Evolutionary conservation across 805 yeast genomes (phyloP).

Genomic region (Candida incommunis): DNA sequence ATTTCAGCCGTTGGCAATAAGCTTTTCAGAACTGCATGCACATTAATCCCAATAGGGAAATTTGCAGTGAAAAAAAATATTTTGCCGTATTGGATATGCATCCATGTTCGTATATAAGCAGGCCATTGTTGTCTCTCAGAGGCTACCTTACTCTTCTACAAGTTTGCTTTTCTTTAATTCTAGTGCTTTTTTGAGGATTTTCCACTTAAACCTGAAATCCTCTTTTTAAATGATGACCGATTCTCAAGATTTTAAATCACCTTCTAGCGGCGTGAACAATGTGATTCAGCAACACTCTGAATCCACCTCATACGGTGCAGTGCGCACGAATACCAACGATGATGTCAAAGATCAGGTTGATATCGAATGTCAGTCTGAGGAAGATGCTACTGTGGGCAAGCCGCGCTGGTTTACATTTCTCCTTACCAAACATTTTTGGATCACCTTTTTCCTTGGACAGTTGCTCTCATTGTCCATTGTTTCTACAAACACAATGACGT

Average conservation of each 20-base stretch:
- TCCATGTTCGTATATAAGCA: background rate
- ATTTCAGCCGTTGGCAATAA: no score
- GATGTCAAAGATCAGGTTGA: background rate
- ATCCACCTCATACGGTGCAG: background rate
- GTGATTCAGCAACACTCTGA: background rate
- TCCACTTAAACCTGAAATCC: slow-evolving; percentile 2
- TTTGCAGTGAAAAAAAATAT: background rate
- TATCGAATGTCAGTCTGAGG: background rate
- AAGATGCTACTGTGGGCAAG: background rate
- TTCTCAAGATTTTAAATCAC: background rate
- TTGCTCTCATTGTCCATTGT: slow-evolving; percentile 26
- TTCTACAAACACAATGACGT: slow-evolving; percentile 30
- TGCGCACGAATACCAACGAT: background rate
- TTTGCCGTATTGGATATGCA: background rate
- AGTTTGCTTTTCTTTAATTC: no score
- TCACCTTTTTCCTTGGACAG: slow-evolving; percentile 28
- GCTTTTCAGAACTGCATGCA: no score
- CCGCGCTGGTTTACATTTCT: slow-evolving; percentile 18
- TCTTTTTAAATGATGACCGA: background rate
- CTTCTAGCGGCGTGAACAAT: background rate
- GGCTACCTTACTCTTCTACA: no score
- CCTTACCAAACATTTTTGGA: slow-evolving; percentile 24
- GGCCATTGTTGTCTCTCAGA: no score
- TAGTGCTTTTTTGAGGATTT: slow-evolving; percentile 1
- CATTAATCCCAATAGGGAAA: background rate